Conservation (phyloP, 768 basidiomycete species). For the Russula emetica region DNA sequence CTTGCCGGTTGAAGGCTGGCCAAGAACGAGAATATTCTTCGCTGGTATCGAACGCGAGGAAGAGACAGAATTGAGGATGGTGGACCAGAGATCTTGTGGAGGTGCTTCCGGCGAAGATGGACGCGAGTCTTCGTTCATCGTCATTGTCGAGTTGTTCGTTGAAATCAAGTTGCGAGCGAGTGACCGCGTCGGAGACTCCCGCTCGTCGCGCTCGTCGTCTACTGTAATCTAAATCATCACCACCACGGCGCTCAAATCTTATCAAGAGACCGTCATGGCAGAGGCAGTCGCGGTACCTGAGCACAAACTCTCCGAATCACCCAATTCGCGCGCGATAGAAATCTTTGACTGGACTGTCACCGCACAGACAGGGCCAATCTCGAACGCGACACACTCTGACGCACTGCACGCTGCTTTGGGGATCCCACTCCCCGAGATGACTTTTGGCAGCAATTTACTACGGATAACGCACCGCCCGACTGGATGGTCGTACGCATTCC, state of each 20-base stretch:
- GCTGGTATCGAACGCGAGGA: conserved; percentile 75
- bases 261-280: conserved; percentile 38
- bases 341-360: conserved; percentile 67
- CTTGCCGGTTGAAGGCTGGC: conserved; percentile 75
- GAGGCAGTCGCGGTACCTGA: conserved; percentile 48
- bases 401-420: conserved; percentile 57
- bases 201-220: too few relatives aligned
- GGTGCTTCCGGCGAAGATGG: conserved; percentile 69
- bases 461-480: conserved; percentile 59
- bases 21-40: conserved; percentile 84
- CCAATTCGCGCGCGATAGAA: conserved; percentile 64
- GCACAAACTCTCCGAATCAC: conserved; percentile 65
- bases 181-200: conserved; percentile 9
- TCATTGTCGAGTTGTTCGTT: neutral
- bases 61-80: conserved; percentile 85
- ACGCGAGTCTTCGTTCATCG: conserved; percentile 41
- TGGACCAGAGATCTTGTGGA: conserved; percentile 85
- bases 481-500: conserved; percentile 64
- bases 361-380: conserved; percentile 71
- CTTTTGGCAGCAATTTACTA: conserved; percentile 82
- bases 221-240: neutral
- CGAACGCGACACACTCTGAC: conserved; percentile 72
- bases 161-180: neutral
- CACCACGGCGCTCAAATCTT: conserved; percentile 4
- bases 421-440: conserved; percentile 94